Evolutionary conservation across 1,284 basidiomycete species (phyloP).

Genomic region (Ceratorhiza oryzae-sativae): DNA sequence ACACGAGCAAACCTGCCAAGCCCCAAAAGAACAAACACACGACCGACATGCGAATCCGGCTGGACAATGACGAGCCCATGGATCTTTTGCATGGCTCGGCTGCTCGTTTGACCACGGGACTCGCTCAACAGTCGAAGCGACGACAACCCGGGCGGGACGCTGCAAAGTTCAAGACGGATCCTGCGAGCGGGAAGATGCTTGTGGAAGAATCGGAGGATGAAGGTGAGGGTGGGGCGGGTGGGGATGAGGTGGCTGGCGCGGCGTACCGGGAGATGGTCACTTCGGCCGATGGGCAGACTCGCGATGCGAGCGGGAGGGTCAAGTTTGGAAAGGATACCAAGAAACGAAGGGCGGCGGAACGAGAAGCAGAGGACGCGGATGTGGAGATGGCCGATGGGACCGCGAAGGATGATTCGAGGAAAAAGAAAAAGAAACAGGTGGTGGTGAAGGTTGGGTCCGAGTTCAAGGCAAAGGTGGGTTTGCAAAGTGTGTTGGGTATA

Average conservation of each 20-base stretch:
- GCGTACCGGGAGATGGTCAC: slow-evolving; percentile 86
- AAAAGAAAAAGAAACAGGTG: slow-evolving; percentile 63
- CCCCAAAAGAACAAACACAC: slow-evolving; percentile 49
- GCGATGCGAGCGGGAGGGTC: slow-evolving; percentile 82
- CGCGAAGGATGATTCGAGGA: slow-evolving; percentile 49
- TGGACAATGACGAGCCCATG: slow-evolving; percentile 95
- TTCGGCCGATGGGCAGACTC: slow-evolving; percentile 87
- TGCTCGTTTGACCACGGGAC: slow-evolving; percentile 79
- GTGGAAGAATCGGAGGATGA: slow-evolving; percentile 68
- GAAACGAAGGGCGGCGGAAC: slow-evolving; percentile 73
- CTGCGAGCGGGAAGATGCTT: slow-evolving; percentile 86
- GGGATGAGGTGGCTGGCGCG: slow-evolving; percentile 70
- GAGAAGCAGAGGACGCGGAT: slow-evolving; percentile 65
- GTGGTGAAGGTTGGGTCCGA: slow-evolving; percentile 76
- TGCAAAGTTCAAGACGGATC: slow-evolving; percentile 85
- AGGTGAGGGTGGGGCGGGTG: slow-evolving; percentile 47
- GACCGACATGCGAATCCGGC: slow-evolving; percentile 68
- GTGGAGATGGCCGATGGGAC: slow-evolving; percentile 72
- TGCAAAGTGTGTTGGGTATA: background rate
- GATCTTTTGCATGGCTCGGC: slow-evolving; percentile 89
- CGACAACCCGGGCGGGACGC: slow-evolving; percentile 89
- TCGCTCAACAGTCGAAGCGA: slow-evolving; percentile 59
- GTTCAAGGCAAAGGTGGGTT: slow-evolving; percentile 82
- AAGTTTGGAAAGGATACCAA: slow-evolving; percentile 99
- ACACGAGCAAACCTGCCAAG: slow-evolving; percentile 50